phyloP scores from a whole-genome alignment of 768 basidiomycete genomes.

The Auriscalpium microsporum region DNA sequence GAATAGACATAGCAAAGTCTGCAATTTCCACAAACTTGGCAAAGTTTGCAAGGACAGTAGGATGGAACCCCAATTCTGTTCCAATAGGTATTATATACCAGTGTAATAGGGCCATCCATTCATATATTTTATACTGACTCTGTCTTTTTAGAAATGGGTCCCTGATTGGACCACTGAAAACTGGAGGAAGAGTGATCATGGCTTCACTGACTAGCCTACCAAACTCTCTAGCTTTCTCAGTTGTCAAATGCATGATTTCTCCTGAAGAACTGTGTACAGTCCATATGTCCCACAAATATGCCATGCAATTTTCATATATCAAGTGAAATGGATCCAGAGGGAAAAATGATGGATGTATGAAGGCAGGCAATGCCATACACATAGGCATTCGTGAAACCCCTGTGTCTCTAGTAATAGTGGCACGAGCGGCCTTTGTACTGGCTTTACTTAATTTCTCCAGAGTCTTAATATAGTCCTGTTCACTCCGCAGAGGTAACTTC shows the following conservation, averaged over 20 bases:
- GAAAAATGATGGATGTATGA: slow-evolving; percentile 26
- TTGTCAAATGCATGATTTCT: not conserved
- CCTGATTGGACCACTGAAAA: not conserved
- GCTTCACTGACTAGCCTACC: not conserved
- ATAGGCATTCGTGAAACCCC: not conserved
- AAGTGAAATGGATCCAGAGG: slow-evolving; percentile 31
- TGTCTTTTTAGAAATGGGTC: not conserved
- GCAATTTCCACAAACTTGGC: not conserved
- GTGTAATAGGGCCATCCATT: not conserved
- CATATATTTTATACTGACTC: not conserved
- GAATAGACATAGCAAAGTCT: not conserved
- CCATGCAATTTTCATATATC: slow-evolving; percentile 26
- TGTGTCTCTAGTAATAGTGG: not conserved
- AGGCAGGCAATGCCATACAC: slow-evolving; percentile 10
- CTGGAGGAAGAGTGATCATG: not conserved
- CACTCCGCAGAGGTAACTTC: not conserved
- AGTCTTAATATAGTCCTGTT: not conserved
- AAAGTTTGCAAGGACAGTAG: slow-evolving; percentile 9
- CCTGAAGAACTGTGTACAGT: slow-evolving; percentile 2
- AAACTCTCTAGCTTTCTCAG: not conserved
- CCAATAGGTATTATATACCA: not conserved
- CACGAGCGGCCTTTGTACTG: not conserved
- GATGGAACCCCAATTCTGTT: not conserved
- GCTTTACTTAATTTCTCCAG: not conserved
- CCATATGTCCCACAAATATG: slow-evolving; percentile 27